Base-by-base conservation (phyloP, 805 yeast species). In the Wickerhamomyces xylosicus region DNA sequence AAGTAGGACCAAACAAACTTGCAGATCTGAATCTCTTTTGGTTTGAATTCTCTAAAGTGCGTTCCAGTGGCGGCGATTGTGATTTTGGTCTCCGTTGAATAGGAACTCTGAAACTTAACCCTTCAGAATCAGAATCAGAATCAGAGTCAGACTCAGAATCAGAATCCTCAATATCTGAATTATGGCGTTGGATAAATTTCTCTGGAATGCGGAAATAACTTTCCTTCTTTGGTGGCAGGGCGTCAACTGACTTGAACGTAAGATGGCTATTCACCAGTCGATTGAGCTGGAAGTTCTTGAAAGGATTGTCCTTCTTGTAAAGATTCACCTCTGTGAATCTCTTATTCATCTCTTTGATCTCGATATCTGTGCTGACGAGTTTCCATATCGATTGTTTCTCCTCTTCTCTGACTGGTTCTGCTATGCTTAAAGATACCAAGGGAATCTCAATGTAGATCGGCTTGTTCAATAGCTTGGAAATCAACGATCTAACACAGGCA, bases 381-480 rank as follows among this genome's bases (percentile, higher is more conserved):
- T 47, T 45, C 57, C 57, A 54, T 16, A 20, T 35, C 27, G 39
- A 47, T 19, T 39, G 41, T 20, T 32, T 42, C 29, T 33, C 14
- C 13, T 35, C 37, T 3, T 33, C 19, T 13, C 37, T 16, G 3
- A 44, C 19, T 3, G 56, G 56, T 38, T 51, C 47, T 3, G 42
- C 46, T 8, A 54, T 43, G 3, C 57, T 43, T n/a, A 49, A 44
- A 3, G 58, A 54, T n/a, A 53, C 53, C 31, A 65, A 41, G 5
- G 72, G 72, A 10, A 67, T 57, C 41, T 67, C 71, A 38, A 52
- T 58, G 47, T 57, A 64, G 13, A 67, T 41, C 1, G 69, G 58
- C 40, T 59, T 58, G 14, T 61, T 59, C 34, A 63, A 38, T 4
- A 67, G 37, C 27, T 66, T 48, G 33, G 67, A 67, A 14, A 67